Evolutionary conservation across 345 rosid genomes (phyloP), one percentile per base, ranked within the genome.

Genomic region (Boechera stricta): DNA sequence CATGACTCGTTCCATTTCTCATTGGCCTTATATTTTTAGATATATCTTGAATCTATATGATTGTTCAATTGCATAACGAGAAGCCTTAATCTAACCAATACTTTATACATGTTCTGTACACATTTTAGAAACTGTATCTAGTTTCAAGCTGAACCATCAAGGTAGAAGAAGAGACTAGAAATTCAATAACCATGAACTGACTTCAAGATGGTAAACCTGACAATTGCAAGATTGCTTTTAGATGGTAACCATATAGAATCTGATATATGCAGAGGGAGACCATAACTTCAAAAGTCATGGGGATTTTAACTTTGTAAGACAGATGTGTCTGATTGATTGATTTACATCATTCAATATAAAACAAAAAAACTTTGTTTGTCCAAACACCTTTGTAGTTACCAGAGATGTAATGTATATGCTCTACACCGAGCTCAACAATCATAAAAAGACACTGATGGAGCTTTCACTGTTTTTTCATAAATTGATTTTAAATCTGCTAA

Each of bases 371-470:
- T 0, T 0, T 39, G 42, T 39, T 39, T 39, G 42, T 39, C 42
- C 1, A 10, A 39, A 39, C 42, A 39, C 4, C 42, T 39, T 39
- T 39, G 42, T 39, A 39, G 42, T 39, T 39, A 39, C 9, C 42
- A 39, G 3, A 39, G 42, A 39, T 39, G 42, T 39, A 29, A 3
- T 31, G 16, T 56, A 31, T 56, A 11, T 62, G 53, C 16, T 28
- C 15, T 73, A 4, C 62, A 39, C 24, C 53, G 53, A 51, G 15
- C 24, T 41, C 52, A 52, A 39, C 53, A 73, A 63, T 39, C 54
- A 63, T 65, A 51, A 62, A 73, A 60, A 60, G 58, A 35, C 59
- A 47, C 5, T 39, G 47, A 59, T 33, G 75, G 33, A 71, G 44
- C 67, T 58, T 31, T 71, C 67, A 12, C 36, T 71, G 67, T 41